These are phyloP conservation scores for Samsoniella hepiali DNA, from an alignment of 2,329 filamentous ascomycete genomes.

Conservation along the genomic window DNA sequence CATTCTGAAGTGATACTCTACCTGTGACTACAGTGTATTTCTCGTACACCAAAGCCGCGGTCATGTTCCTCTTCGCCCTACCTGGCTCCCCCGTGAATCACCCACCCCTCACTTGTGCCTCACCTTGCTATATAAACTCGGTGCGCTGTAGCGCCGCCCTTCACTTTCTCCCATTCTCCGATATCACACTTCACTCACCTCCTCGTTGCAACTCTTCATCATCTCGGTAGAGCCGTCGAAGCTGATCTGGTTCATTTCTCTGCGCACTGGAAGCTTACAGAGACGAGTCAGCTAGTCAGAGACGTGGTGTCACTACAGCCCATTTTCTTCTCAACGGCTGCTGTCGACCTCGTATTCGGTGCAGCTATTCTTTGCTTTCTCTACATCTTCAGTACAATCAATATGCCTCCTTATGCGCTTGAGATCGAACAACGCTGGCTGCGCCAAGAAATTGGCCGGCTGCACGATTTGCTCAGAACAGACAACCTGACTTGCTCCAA, in stretches of 20 bases:
- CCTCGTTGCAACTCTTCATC: neutral
- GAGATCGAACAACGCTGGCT: slow-evolving; percentile 37
- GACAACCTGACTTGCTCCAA: slow-evolving; percentile 22
- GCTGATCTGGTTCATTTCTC: neutral
- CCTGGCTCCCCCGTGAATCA: no score
- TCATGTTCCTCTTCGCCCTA: neutral
- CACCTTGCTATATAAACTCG: neutral
- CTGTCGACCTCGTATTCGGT: no score
- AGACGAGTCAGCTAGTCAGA: neutral
- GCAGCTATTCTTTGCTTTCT: no score
- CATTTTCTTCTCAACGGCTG: neutral
- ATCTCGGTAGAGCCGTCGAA: neutral
- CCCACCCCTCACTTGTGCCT: neutral
- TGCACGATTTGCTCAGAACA: slow-evolving; percentile 28
- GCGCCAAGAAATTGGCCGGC: slow-evolving; percentile 24
- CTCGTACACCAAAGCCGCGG: neutral
- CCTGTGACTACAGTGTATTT: no score
- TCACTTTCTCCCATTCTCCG: neutral
- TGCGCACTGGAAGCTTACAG: neutral
- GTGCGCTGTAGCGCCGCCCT: neutral
- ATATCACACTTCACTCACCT: neutral
- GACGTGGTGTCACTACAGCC: neutral
- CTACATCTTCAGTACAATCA: neutral
- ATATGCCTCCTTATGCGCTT: slow-evolving; percentile 31
- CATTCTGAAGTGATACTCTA: no score